These are phyloP conservation scores for Talaromyces albobiverticillius DNA, from an alignment of 2,329 filamentous ascomycete genomes.

Conservation along the genomic window DNA sequence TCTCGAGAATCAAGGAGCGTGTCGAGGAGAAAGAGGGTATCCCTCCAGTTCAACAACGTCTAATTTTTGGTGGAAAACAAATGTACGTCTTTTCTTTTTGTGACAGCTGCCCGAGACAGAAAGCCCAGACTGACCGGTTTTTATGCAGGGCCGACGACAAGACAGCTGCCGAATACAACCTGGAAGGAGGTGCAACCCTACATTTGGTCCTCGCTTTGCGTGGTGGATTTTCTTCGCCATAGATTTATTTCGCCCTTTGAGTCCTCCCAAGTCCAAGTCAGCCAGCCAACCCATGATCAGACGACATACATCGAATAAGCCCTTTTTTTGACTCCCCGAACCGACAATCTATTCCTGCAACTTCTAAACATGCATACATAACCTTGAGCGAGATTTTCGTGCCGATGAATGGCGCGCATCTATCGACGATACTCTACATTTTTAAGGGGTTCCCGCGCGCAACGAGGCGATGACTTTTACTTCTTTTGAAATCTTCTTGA, in stretches of 20 bases:
- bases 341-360: too few species aligned
- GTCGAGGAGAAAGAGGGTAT: slow-evolving; percentile 99
- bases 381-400: too few species aligned
- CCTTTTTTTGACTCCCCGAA: not conserved
- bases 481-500: too few species aligned
- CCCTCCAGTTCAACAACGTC: slow-evolving; percentile 89
- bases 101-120: not conserved
- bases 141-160: slow-evolving; percentile 82
- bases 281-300: not conserved
- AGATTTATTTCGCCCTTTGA: not conserved
- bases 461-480: too few species aligned
- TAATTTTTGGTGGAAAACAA: slow-evolving; percentile 97
- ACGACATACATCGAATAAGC: not conserved
- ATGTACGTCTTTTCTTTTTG: slow-evolving; percentile 60
- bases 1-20: slow-evolving; percentile 95
- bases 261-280: not conserved
- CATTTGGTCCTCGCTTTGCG: slow-evolving; percentile 93
- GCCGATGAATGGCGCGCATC: too few species aligned
- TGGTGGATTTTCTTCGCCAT: slow-evolving; percentile 55
- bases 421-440: too few species aligned
- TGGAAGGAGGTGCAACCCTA: slow-evolving; percentile 88
- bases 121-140: slow-evolving; percentile 3
- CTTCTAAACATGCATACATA: too few species aligned
- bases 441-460: too few species aligned
- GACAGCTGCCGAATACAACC: slow-evolving; percentile 82